Conservation (phyloP, 2,329 filamentous ascomycete species). For the Alternaria alternata region DNA sequence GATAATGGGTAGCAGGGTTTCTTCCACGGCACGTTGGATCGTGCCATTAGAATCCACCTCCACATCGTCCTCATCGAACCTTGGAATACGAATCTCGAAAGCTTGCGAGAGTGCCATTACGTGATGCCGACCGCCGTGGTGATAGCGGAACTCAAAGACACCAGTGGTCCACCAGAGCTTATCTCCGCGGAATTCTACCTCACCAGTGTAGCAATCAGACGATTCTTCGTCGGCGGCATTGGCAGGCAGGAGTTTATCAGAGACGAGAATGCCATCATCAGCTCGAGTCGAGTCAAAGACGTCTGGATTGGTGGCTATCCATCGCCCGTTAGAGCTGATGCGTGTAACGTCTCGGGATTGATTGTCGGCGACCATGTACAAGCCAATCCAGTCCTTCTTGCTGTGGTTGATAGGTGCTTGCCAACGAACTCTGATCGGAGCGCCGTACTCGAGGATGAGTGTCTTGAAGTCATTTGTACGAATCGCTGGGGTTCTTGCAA, state of each 20-base stretch:
- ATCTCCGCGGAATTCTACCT: slow-evolving; percentile 88
- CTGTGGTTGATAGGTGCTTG: slow-evolving; percentile 85
- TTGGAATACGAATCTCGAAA: slow-evolving; percentile 86
- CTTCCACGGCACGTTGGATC: slow-evolving; percentile 75
- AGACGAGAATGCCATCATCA: slow-evolving; percentile 77
- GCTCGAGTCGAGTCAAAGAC: slow-evolving; percentile 78
- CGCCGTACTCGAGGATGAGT: slow-evolving; percentile 84
- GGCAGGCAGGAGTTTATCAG: slow-evolving; percentile 66
- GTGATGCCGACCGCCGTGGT: slow-evolving; percentile 90
- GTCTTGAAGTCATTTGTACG: slow-evolving; percentile 72
- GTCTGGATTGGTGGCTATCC: slow-evolving; percentile 81
- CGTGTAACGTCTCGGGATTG: slow-evolving; percentile 83
- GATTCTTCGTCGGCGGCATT: slow-evolving; percentile 56
- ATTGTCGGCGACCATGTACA: slow-evolving; percentile 97
- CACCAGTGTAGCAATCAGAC: slow-evolving; percentile 74
- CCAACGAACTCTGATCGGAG: slow-evolving; percentile 90
- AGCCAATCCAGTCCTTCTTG: slow-evolving; percentile 92
- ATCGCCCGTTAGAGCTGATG: slow-evolving; percentile 85
- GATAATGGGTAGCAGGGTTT: slow-evolving; percentile 80
- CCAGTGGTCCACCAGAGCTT: slow-evolving; percentile 98
- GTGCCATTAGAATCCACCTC: slow-evolving; percentile 66
- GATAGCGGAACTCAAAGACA: slow-evolving; percentile 96
- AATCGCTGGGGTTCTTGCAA: slow-evolving; percentile 71
- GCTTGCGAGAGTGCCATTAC: slow-evolving; percentile 94
- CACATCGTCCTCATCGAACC: slow-evolving; percentile 78